Evolutionary conservation across 768 basidiomycete species (phyloP), one percentile per base, ranked within the genome.

Genomic region (Lactifluus subvellereus): DNA sequence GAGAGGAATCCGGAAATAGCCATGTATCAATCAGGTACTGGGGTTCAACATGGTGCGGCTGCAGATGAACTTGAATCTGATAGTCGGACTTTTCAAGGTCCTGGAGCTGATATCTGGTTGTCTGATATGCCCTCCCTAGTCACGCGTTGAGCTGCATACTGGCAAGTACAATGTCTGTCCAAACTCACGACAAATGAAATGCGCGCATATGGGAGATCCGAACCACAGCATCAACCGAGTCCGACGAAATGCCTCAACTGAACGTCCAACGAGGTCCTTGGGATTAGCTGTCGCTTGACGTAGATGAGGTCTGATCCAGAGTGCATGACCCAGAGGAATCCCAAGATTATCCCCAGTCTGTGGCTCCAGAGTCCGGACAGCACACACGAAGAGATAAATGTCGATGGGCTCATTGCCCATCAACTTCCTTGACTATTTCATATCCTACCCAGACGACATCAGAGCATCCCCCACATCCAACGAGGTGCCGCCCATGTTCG

Each of bases 381-480:
- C n/a, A 10, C 9, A 16, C 20, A 9, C 20, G 45, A 20, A 47
- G 16, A 10, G 2, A 20, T n/a, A 47, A 47, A 48, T 27, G 47
- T 48, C 47, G 42, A 45, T 3, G 4, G 0, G n/a, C 13, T 13
- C 32, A 45, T 18, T 27, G 40, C 22, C 38, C 57, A 16, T 54
- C 45, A 20, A 52, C 66, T 42, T 68, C 73, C 47, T 78, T 76
- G 20, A 71, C 76, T 13, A 80, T 69, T 73, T 93, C 87, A 69
- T 91, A 93, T 1, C 91, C 91, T n/a, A 85, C 88, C 88, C 90
- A 93, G 1, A 93, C 77, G 9, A 83, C 84, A 72, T 93, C 91
- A 16, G 91, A 94, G 71, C 91, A 93, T 57, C 82, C 82, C 59
- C 74, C 81, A 66, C 91, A 94, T 2, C 80, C 84, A 10, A 91